Evolutionary conservation across 306 rosid species (phyloP), one percentile per base, ranked within the genome.

Genomic region (Pyrus communis): DNA sequence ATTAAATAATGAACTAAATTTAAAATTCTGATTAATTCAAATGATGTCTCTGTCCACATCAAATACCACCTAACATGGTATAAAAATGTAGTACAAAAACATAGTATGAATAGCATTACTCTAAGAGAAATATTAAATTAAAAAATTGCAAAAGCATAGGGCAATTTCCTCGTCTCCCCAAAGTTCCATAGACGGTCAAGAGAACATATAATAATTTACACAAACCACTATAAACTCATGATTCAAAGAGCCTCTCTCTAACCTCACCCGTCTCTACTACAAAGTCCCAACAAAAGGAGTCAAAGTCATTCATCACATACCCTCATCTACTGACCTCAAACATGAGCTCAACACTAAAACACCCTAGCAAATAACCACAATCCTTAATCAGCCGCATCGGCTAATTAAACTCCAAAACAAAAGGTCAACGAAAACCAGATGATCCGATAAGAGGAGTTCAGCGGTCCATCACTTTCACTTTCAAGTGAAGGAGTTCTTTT

Each of bases 401-500:
- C 70, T 52, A 35, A 35, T 19, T 64, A 19, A 66, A 21, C 49
- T 66, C 49, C 27, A 46, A 75, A 75, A 62, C 69, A 74, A 61
- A 59, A 21, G 58, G 31, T n/a, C 14, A 13, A 33, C 58, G n/a
- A 45, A 62, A 43, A 75, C 60, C 70, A 12, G 45, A 21, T 21
- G 28, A 28, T 49, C 77, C 71, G 46, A 74, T 27, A 43, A 12
- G 23, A 45, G 43, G 70, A 74, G 46, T 75, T 62, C 7, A 27
- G 61, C 14, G 68, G 82, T 80, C 78, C 82, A 76, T 54, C 73
- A 69, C 80, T 76, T 75, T 45, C 73, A 69, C 78, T 78, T 69
- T 52, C 57, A 19, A 40, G 75, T n/a, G 81, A 43, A 54, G 46
- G 15, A 5, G 6, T 52, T 14, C 10, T 19, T 59, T 23, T n/a